Evolutionary conservation across 805 yeast species (phyloP).

Genomic region (Kuraishia capsulata): DNA sequence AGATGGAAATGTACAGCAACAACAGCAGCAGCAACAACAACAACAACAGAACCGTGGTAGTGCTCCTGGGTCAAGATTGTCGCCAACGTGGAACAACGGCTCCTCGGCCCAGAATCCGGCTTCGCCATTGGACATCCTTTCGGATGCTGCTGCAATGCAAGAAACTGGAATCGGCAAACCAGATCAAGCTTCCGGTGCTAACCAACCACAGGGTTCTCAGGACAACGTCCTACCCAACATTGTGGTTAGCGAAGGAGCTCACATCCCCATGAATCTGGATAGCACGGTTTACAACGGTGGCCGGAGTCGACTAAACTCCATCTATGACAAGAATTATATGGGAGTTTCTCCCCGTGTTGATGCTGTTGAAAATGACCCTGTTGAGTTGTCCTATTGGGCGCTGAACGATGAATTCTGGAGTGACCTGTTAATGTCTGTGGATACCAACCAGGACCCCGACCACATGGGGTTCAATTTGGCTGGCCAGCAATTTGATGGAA

Average conservation of each 20-base stretch:
- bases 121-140: conserved; percentile 27
- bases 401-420: conserved; percentile 61
- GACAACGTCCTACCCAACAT: not conserved
- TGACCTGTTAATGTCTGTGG: conserved; percentile 25
- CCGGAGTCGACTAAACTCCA: not conserved
- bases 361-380: conserved; percentile 12
- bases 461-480: not conserved
- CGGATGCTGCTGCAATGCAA: conserved; percentile 29
- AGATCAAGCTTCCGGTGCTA: not conserved
- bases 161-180: conserved; percentile 1
- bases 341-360: not conserved
- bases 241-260: not conserved
- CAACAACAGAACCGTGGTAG: not conserved
- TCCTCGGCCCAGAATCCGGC: conserved; percentile 10
- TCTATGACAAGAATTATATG: not conserved
- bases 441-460: conserved; percentile 1
- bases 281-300: not conserved
- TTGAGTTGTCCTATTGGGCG: conserved; percentile 38
- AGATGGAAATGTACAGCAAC: not conserved
- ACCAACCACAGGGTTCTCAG: not conserved
- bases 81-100: not conserved
- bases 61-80: not conserved
- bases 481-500: not conserved
- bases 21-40: not conserved
- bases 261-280: not conserved